Evolutionary conservation across 352 stramenopile genomes (phyloP).

Genomic region (Phytophthora parvispora): DNA sequence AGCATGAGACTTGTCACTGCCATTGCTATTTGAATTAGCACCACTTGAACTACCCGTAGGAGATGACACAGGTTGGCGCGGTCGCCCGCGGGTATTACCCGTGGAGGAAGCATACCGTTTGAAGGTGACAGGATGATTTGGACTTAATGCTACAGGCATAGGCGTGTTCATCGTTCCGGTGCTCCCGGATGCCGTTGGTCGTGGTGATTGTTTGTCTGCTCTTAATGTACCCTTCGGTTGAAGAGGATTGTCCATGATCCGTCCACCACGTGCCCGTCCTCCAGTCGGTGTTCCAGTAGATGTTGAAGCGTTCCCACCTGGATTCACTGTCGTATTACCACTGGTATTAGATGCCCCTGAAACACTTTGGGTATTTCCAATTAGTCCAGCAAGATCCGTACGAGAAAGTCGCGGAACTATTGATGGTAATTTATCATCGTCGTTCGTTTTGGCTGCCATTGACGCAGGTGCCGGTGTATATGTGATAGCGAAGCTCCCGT

Average conservation of each 20-base stretch:
- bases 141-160: slow-evolving; percentile 36
- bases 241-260: slow-evolving; percentile 67
- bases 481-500: slow-evolving; percentile 60
- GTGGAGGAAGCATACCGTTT: slow-evolving; percentile 66
- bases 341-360: slow-evolving; percentile 5
- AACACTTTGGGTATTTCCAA: slow-evolving; percentile 3
- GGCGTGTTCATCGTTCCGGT: slow-evolving; percentile 26
- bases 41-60: slow-evolving; percentile 18
- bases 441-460: slow-evolving; percentile 24
- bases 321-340: neutral
- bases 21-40: slow-evolving; percentile 30
- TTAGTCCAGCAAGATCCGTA: slow-evolving; percentile 34
- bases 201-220: slow-evolving; percentile 60
- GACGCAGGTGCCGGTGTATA: slow-evolving; percentile 50
- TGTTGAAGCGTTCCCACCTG: slow-evolving; percentile 12
- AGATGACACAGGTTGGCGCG: slow-evolving; percentile 36
- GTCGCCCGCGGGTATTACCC: slow-evolving; percentile 43
- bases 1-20: slow-evolving; percentile 54
- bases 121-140: slow-evolving; percentile 49
- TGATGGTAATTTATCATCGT: slow-evolving; percentile 71
- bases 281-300: slow-evolving; percentile 43
- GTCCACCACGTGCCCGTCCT: slow-evolving; percentile 37
- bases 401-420: slow-evolving; percentile 61
- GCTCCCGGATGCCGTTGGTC: slow-evolving; percentile 29
- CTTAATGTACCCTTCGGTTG: slow-evolving; percentile 46